Evolutionary conservation across 2,329 filamentous ascomycete genomes (phyloP), one percentile per base, ranked within the genome.

Genomic region (Penicillium capsulatum): DNA sequence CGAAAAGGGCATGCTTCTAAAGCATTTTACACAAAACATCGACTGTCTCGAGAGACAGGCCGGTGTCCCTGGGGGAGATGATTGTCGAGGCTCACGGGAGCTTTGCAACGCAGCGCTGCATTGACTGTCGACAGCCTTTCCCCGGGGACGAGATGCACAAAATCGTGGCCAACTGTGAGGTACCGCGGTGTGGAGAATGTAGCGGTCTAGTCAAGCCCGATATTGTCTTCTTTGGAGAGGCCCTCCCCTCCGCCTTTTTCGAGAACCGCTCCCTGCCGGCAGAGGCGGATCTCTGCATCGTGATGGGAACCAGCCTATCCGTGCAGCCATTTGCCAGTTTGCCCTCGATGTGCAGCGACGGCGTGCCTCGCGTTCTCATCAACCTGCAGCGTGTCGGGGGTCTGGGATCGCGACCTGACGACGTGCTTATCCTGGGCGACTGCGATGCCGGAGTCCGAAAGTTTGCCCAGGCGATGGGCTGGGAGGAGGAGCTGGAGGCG

Each of bases 1-100:
- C 41, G 72, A 81, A 44, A 95, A 94, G 67, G 80, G 79, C 3
- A 71, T 91, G 28, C 71, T 98, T 16, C 71, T 84, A 50, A 92
- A 89, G 72, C 78, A 92, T 37, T 98, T 97, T 65, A 96, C 92
- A 0, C 92, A 98, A 61, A 98, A 98, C 59, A 97, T 98, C 52
- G 92, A 98, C 68, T 95, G 89, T 57, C 75, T 98, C 9, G 92
- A 98, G 67, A 80, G 90, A 15, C 76, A 79, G 51, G 92, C 91
- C 9, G 92, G 92, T 17, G 81, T 98, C 1, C 86, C 89, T n/a
- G 0, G 75, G 71, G 0, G 81, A 91, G 2, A 81, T 78, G 64
- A 90, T 98, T 34, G 75, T 98, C 20, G 91, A 97, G 66, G 92
- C 92, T 0, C 92, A 98, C 63, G 92, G 92, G 31, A 95, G 88